Conservation (phyloP, 352 stramenopile genomes). For the Globisporangium camurandrum region DNA sequence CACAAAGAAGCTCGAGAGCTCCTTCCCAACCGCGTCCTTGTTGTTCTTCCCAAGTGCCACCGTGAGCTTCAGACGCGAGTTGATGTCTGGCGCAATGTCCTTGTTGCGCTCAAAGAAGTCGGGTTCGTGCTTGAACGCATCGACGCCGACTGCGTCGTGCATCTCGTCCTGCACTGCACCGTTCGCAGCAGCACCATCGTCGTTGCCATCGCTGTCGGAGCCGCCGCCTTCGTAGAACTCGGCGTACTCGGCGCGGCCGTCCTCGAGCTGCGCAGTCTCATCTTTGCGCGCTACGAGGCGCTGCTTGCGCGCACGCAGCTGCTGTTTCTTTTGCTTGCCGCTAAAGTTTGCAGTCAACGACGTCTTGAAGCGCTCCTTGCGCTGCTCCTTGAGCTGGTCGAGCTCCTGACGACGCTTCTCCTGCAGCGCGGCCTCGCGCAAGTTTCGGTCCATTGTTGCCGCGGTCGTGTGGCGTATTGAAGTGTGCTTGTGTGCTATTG, state of each 20-base stretch:
- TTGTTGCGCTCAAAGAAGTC: slow-evolving; percentile 68
- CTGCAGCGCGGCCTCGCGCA: slow-evolving; percentile 60
- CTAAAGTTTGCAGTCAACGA: slow-evolving; percentile 59
- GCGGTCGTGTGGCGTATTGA: too few relatives aligned
- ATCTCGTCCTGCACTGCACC: slow-evolving; percentile 12
- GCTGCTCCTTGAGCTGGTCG: slow-evolving; percentile 69
- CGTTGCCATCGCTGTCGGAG: slow-evolving; percentile 12
- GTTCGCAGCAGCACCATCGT: slow-evolving; percentile 6
- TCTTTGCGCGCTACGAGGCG: slow-evolving; percentile 56
- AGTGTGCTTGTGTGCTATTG: too few relatives aligned
- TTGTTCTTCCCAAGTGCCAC: slow-evolving; percentile 77
- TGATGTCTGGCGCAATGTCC: slow-evolving; percentile 58
- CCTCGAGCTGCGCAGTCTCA: slow-evolving; percentile 34
- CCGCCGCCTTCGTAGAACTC: slow-evolving; percentile 45
- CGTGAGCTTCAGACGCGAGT: slow-evolving; percentile 65
- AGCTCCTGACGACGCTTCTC: slow-evolving; percentile 68
- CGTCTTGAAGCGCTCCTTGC: slow-evolving; percentile 64
- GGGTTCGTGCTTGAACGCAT: slow-evolving; percentile 36
- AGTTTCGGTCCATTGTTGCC: slow-evolving; percentile 29
- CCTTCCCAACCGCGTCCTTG: slow-evolving; percentile 74
- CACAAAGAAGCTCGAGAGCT: slow-evolving; percentile 82
- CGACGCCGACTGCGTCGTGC: slow-evolving; percentile 21
- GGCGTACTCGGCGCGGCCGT: slow-evolving; percentile 36
- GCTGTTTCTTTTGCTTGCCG: slow-evolving; percentile 83
- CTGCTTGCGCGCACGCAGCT: slow-evolving; percentile 78